Percentiles rank a stretch among this genome's conserved stretches.
Conservation (phyloP, 1,284 basidiomycete species). For the Ceratobasidium sp. region DNA sequence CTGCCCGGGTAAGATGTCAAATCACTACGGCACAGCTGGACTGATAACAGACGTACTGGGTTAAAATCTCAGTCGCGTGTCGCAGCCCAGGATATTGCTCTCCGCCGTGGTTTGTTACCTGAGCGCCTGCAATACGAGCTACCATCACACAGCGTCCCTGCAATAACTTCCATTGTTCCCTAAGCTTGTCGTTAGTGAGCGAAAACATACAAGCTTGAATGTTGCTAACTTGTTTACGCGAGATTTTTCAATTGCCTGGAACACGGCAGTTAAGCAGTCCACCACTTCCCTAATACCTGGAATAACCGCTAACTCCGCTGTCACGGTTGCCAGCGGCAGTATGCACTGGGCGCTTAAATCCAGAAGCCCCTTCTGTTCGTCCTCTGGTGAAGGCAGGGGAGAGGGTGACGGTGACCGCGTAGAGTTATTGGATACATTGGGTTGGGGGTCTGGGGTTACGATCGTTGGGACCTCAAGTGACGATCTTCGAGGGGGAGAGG, state of each 20-base stretch:
- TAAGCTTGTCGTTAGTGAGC: background rate
- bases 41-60: background rate
- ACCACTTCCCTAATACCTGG: constrained; percentile 25
- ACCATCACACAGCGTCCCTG: constrained; percentile 45
- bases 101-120: constrained; percentile 30
- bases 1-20: background rate
- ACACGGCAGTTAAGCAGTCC: background rate
- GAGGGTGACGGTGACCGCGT: no score
- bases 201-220: background rate
- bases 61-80: background rate
- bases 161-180: constrained; percentile 37
- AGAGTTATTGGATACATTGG: no score
- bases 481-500: no score
- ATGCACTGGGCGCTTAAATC: constrained; percentile 16
- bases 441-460: no score
- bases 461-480: no score
- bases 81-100: constrained; percentile 11
- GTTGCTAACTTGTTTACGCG: constrained; percentile 24
- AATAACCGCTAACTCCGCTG: constrained; percentile 18
- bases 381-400: background rate
- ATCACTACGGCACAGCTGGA: background rate
- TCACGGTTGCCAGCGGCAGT: constrained; percentile 13
- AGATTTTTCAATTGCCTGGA: constrained; percentile 11
- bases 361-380: constrained; percentile 8
- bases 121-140: constrained; percentile 32